Conservation (phyloP, 805 yeast species). For the Candida germanica region DNA sequence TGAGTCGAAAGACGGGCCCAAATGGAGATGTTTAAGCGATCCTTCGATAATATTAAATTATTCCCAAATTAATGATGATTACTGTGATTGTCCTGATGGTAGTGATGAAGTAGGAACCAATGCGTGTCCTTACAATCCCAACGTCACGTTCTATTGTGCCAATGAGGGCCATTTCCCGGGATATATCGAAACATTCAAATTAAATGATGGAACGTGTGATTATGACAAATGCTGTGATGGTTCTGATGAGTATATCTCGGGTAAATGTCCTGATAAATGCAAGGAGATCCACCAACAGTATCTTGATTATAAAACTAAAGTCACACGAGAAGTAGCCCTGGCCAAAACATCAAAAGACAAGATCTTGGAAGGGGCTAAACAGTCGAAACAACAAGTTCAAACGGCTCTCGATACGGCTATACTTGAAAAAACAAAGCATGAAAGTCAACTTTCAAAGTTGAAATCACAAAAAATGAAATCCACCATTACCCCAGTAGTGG, state of each 20-base stretch:
- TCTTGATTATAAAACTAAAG: conserved; percentile 1
- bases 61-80: conserved; percentile 77
- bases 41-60: conserved; percentile 61
- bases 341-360: conserved; percentile 10
- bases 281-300: conserved; percentile 44
- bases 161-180: conserved; percentile 69
- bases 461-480: not conserved
- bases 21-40: conserved; percentile 68
- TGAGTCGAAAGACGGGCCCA: conserved; percentile 32
- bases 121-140: conserved; percentile 52
- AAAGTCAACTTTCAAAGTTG: conserved; percentile 1
- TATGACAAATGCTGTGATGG: conserved; percentile 92
- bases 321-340: conserved; percentile 2
- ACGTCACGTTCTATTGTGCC: conserved; percentile 60
- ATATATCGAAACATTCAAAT: conserved; percentile 61
- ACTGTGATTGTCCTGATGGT: conserved; percentile 97
- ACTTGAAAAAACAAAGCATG: conserved; percentile 4
- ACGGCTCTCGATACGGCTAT: conserved; percentile 6
- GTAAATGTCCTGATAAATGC: conserved; percentile 56
- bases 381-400: conserved; percentile 4
- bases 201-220: conserved; percentile 92
- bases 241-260: conserved; percentile 64
- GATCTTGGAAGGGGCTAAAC: conserved; percentile 5
- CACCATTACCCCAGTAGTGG: not conserved
- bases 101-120: conserved; percentile 95